These are phyloP conservation scores for Lignosus rhinocerotis DNA, from an alignment of 1,284 basidiomycete genomes.

Conservation along the genomic window DNA sequence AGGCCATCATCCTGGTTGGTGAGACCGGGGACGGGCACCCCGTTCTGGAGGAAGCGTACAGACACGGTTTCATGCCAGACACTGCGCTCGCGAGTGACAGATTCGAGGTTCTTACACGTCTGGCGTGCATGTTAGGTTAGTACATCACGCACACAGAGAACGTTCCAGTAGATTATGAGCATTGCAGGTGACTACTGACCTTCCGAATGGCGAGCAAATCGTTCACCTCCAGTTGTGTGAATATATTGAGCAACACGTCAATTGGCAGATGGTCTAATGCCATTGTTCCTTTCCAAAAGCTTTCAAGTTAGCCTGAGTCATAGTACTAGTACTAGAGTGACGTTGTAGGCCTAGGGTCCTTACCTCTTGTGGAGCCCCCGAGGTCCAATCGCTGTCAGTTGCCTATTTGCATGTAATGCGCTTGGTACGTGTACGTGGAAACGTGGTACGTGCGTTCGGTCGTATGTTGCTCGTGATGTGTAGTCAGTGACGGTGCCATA, in stretches of 20 bases:
- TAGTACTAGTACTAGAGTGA: too few species aligned
- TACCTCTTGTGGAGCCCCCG: too few species aligned
- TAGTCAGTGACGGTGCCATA: too few species aligned
- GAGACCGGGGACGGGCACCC: constrained; percentile 49
- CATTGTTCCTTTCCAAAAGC: too few species aligned
- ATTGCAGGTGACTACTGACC: background rate
- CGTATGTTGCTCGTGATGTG: too few species aligned
- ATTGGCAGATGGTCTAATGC: background rate
- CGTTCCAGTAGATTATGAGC: background rate
- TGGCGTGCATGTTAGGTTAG: constrained; percentile 24
- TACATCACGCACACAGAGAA: background rate
- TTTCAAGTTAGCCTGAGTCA: too few species aligned
- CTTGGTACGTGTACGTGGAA: too few species aligned
- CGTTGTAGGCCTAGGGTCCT: too few species aligned
- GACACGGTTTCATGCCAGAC: constrained; percentile 53
- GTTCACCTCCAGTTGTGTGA: background rate
- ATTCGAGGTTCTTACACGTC: constrained; percentile 48
- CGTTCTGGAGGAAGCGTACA: constrained; percentile 40
- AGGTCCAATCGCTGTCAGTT: too few species aligned
- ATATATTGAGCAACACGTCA: background rate
- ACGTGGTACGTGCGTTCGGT: too few species aligned
- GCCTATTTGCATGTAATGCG: too few species aligned
- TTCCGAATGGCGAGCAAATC: background rate
- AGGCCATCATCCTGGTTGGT: constrained; percentile 23
- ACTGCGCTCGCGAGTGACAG: constrained; percentile 44